Conservation (phyloP, 768 basidiomycete genomes). For the Boletellus sp. region DNA sequence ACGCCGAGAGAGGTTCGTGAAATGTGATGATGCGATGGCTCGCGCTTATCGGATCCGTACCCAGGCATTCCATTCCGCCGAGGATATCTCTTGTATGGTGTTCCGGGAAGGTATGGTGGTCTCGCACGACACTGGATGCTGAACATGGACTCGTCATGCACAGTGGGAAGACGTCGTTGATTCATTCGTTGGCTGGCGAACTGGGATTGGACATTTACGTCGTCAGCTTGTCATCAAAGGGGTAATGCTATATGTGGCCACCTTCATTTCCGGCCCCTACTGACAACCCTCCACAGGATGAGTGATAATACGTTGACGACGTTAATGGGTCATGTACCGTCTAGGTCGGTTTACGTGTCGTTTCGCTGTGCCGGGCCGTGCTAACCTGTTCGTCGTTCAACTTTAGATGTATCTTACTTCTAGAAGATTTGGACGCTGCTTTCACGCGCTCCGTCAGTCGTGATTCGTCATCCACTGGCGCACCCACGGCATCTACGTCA, state of each 20-base stretch:
- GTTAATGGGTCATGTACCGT: conserved; percentile 85
- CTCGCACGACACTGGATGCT: background rate
- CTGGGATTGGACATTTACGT: conserved; percentile 89
- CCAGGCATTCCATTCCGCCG: conserved; percentile 84
- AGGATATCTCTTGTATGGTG: conserved; percentile 81
- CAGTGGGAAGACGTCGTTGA: conserved; percentile 84
- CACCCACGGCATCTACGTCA: conserved; percentile 48
- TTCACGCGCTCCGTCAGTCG: conserved; percentile 86
- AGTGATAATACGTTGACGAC: conserved; percentile 85
- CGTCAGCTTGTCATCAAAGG: conserved; percentile 82
- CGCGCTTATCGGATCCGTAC: conserved; percentile 17
- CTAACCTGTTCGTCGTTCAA: conserved; percentile 8
- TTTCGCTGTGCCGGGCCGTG: conserved; percentile 7
- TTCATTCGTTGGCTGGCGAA: conserved; percentile 82
- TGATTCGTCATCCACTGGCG: conserved; percentile 74
- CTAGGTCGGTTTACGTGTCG: conserved; percentile 47
- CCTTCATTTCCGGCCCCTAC: conserved; percentile 2
- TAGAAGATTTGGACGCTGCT: conserved; percentile 91
- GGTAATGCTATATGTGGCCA: conserved; percentile 43
- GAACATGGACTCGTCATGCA: conserved; percentile 11
- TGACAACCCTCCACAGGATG: conserved; percentile 52
- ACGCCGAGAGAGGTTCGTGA: conserved; percentile 78
- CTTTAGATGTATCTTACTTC: conserved; percentile 79
- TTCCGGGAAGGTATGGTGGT: conserved; percentile 67
- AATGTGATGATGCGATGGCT: conserved; percentile 15